Evolutionary conservation across 2,329 filamentous ascomycete genomes (phyloP).

Genomic region (Didymella sp.): DNA sequence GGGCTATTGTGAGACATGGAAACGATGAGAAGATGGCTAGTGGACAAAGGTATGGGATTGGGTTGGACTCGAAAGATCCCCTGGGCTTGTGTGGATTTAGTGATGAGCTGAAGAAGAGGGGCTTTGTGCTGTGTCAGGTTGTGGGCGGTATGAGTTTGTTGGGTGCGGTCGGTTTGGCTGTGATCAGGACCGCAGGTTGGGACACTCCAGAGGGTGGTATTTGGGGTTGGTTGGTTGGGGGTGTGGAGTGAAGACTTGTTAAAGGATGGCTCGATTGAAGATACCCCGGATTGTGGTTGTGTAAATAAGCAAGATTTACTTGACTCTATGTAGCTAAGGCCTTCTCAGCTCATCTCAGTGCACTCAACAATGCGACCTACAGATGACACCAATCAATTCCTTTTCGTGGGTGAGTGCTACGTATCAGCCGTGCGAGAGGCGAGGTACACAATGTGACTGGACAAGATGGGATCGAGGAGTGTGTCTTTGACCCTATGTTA

Average conservation of each 20-base stretch:
- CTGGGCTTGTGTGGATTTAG: slow-evolving; percentile 76
- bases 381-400: neutral
- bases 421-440: neutral
- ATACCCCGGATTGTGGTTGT: neutral
- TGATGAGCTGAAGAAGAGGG: slow-evolving; percentile 68
- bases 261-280: neutral
- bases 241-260: slow-evolving; percentile 10
- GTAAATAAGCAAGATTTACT: neutral
- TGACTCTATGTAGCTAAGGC: neutral
- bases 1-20: slow-evolving; percentile 41
- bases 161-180: slow-evolving; percentile 69
- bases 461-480: neutral
- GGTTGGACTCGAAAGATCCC: slow-evolving; percentile 71
- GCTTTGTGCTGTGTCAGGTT: slow-evolving; percentile 74
- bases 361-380: neutral
- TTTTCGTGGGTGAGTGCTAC: neutral
- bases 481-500: neutral
- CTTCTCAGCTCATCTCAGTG: neutral
- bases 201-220: slow-evolving; percentile 38
- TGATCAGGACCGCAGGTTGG: slow-evolving; percentile 48
- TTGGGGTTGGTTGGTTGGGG: slow-evolving; percentile 37
- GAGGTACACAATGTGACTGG: neutral
- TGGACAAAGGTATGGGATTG: slow-evolving; percentile 30
- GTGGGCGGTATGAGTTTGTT: slow-evolving; percentile 76
- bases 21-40: slow-evolving; percentile 36